These are phyloP conservation scores for Harringtonia lauricola DNA, from an alignment of 2,329 filamentous ascomycete genomes.

Conservation along the genomic window DNA sequence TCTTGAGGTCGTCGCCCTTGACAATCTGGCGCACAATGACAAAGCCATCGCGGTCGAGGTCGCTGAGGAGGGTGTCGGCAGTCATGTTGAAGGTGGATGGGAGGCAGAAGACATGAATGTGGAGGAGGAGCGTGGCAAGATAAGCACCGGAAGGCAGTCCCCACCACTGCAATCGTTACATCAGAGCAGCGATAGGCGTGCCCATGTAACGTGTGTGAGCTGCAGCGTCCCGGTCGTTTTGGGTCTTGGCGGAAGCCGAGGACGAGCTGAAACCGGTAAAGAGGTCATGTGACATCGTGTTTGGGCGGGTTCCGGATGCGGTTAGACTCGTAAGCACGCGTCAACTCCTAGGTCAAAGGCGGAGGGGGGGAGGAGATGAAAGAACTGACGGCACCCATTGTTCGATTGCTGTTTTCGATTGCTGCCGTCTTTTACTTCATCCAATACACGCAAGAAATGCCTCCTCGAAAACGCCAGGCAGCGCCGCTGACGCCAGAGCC, in stretches of 20 bases:
- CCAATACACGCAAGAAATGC: conserved; percentile 24
- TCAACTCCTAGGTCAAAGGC: no score
- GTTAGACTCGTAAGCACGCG: conserved; percentile 4
- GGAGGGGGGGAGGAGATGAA: no score
- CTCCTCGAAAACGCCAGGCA: conserved; percentile 26
- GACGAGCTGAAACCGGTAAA: no score
- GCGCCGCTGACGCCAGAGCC: conserved; percentile 15
- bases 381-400: neutral
- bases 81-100: neutral
- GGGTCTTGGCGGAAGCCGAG: no score
- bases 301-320: neutral
- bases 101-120: no score
- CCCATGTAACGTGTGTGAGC: neutral
- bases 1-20: conserved; percentile 34
- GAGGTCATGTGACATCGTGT: conserved; percentile 9
- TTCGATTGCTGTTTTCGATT: no score
- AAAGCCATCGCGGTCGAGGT: conserved; percentile 63
- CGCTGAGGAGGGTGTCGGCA: conserved; percentile 26
- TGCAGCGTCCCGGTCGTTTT: no score
- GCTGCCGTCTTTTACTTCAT: neutral
- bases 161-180: no score
- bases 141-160: no score
- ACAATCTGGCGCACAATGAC: conserved; percentile 60
- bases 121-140: no score
- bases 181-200: neutral